Base-by-base conservation (phyloP, 1,284 basidiomycete species). In the Ceratobasidium sp. region DNA sequence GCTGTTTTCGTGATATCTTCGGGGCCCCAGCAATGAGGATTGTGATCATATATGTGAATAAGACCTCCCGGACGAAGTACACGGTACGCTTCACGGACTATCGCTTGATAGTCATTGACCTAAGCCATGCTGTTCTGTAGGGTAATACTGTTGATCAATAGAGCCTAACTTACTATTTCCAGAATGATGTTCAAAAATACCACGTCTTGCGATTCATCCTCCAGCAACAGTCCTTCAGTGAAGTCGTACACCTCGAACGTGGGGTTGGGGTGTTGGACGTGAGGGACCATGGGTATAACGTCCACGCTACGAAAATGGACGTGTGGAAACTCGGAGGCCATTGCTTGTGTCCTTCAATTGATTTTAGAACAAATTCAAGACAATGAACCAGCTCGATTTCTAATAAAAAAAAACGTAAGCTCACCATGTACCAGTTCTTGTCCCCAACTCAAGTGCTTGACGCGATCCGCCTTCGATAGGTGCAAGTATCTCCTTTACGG, bases 211-310 rank as follows among this genome's bases (percentile, higher is more conserved):
- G 59, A 62, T 6, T 48, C 41, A n/a, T 62, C 26, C 23, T 23
- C 23, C 9, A 46, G 9, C 21, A 46, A 10, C 4, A 62, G 3
- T 4, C 59, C 59, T 45, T 45, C 28, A 2, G 39, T 46, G 21
- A 46, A 46, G 23, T 62, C 59, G 23, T 46, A 62, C 14, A 62
- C 59, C 43, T 62, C 59, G 32, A 62, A 62, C n/a, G 10, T 26
- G 23, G 48, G 30, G 43, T 62, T 62, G 14, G 3, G 23, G 16
- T 43, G 10, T 26, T 41, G 59, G 21, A 32, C 45, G 28, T 62
- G 59, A 26, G 59, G 9, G 2, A 46, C 18, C 21, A 48, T n/a
- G 4, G 59, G 59, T 14, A 28, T 43, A 28, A 62, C 39, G 39
- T 62, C 59, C 21, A 62, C 21, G 14, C 18, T 62, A 14, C 41